Evolutionary conservation across 2,329 filamentous ascomycete genomes (phyloP).

Genomic region (Botrytis tulipae): DNA sequence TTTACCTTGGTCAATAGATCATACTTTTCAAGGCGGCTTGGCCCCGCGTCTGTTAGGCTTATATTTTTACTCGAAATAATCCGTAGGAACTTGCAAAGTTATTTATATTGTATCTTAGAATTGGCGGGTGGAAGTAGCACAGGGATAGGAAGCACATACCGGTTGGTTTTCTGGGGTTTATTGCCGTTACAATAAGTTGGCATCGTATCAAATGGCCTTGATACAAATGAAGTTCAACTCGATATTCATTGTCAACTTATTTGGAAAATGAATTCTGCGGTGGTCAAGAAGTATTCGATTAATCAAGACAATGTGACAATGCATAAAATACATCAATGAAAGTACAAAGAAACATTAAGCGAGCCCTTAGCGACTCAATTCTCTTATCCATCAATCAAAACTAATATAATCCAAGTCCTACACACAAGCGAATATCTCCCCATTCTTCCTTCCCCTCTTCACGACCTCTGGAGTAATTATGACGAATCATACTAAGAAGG

Average conservation of each 20-base stretch:
- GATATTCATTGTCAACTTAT: too few species aligned
- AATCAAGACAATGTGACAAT: neutral
- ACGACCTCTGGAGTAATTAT: neutral
- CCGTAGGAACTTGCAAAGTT: too few species aligned
- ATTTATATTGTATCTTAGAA: too few species aligned
- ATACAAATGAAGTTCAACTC: fast-evolving
- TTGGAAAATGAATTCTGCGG: too few species aligned
- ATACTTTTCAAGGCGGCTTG: too few species aligned
- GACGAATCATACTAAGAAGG: neutral
- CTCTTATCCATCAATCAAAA: neutral
- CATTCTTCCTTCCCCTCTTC: neutral
- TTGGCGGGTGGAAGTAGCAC: too few species aligned
- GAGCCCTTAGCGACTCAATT: neutral
- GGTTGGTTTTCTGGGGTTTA: neutral
- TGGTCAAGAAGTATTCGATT: neutral
- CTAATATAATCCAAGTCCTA: neutral
- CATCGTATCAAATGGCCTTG: too few species aligned
- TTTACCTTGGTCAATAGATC: too few species aligned
- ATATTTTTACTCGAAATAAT: too few species aligned
- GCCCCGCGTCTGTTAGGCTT: too few species aligned
- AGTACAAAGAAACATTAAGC: neutral
- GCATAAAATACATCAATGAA: neutral
- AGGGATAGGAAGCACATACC: neutral
- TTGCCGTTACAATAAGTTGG: fast-evolving
- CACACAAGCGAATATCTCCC: neutral